Conservation (phyloP, 108 stramenopile species). For the Skeletonema marinoi region DNA sequence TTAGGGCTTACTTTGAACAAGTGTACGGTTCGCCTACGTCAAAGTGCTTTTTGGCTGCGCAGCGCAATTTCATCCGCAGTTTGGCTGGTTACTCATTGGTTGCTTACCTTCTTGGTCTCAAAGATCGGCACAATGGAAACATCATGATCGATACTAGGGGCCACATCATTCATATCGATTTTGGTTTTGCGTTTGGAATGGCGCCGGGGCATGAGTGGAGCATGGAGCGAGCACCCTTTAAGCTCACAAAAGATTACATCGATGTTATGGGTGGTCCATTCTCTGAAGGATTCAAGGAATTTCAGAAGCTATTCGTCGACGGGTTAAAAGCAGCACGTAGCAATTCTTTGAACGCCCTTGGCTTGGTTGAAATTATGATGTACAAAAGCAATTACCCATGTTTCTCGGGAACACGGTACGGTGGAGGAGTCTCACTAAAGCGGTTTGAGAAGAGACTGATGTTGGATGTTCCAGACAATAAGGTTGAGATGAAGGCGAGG, state of each 20-base stretch:
- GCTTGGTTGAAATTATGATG: conserved; percentile 98
- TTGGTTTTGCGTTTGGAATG: conserved; percentile 99
- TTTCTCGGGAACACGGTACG: conserved; percentile 84
- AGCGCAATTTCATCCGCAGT: conserved; percentile 86
- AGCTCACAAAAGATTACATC: conserved; percentile 94
- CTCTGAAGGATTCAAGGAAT: conserved; percentile 79
- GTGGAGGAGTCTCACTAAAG: conserved; percentile 74
- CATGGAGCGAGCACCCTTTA: conserved; percentile 98
- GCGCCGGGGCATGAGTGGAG: conserved; percentile 95
- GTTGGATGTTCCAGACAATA: conserved; percentile 72
- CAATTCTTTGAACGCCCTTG: conserved; percentile 84
- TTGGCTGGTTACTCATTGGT: conserved; percentile 93
- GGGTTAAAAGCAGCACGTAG: conserved; percentile 81
- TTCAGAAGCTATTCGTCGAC: conserved; percentile 78
- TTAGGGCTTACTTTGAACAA: conserved; percentile 87
- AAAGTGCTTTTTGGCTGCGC: conserved; percentile 87
- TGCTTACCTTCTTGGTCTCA: conserved; percentile 93
- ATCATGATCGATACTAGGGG: conserved; percentile 97
- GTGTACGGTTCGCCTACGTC: conserved; percentile 85
- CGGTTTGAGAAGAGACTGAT: conserved; percentile 81
- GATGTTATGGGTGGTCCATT: conserved; percentile 92
- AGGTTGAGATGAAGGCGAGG: conserved; percentile 68
- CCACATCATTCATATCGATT: conserved; percentile 98
- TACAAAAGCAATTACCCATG: conserved; percentile 94
- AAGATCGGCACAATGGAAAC: conserved; percentile 99